Base-by-base conservation (phyloP, 345 rosid species). In the Acer campestre region DNA sequence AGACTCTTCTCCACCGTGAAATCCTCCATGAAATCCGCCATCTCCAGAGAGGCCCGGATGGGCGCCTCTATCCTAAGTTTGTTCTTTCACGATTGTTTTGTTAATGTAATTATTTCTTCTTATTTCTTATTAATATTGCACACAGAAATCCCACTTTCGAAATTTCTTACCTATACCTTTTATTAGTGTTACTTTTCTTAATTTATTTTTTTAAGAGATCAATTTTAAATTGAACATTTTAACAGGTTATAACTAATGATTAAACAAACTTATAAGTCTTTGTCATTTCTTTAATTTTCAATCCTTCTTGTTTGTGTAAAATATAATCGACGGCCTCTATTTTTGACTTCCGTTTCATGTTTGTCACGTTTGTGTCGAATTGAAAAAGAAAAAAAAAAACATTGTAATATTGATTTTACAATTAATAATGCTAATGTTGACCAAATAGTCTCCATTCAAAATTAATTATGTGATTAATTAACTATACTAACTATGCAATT, bases 41-140 rank as follows among this genome's bases (percentile, higher is more conserved):
- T 95, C n/a, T 65, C 18, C 3, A 85, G 77, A 7, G 89, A 93
- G 84, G 66, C 88, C 55, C 79, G 94, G 6, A 85, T 88, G 81
- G 97, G 96, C 6, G 99, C 97, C 20, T 93, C 97, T 18, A 77
- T 95, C 56, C 89, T 95, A 75, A 95, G 98, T 71, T 81, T 95
- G 75, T 88, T 87, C 88, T 95, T 93, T 90, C 98, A 93, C 20
- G 98, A 95, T 55, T 95, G 98, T 77, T 95, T 95, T 51, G 97
- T 95, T 76, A 95, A 93, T 56, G 98, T 95, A 90, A 82, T 42
- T 67, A 2, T 1, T 16, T 17, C 14, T 29, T 71, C 67, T 77
- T 64, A 44, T 44, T 44, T 9, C 3, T 2, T 29, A 29, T 2
- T 29, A 29, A 2, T 29, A 2, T 29, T 29, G 27, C 27, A 25